phyloP scores from a whole-genome alignment of 352 stramenopile genomes.

The Globisporangium megalacanthum region DNA sequence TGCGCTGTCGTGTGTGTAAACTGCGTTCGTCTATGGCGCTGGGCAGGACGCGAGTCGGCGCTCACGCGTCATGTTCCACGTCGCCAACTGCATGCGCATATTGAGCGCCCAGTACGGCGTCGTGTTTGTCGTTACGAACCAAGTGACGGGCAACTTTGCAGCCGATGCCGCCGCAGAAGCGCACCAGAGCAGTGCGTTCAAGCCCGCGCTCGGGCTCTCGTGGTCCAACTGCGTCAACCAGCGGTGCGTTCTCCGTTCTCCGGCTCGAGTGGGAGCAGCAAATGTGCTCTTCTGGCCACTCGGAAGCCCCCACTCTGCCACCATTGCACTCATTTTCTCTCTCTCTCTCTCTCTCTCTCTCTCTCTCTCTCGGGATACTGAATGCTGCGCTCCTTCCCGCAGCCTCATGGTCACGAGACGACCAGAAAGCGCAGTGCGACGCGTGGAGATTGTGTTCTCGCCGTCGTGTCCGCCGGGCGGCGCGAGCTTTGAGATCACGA shows the following conservation, averaged over 20 bases:
- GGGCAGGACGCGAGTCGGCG: conserved; percentile 58
- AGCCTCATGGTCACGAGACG: conserved; percentile 52
- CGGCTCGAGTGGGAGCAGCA: no score
- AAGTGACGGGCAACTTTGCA: conserved; percentile 70
- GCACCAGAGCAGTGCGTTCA: conserved; percentile 15
- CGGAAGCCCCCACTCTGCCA: no score
- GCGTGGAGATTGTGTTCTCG: conserved; percentile 52
- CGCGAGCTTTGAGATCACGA: conserved; percentile 58
- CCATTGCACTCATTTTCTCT: not conserved
- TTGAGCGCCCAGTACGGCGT: conserved; percentile 70
- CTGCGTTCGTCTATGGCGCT: not conserved
- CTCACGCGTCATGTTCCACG: conserved; percentile 73
- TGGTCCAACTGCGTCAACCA: conserved; percentile 87
- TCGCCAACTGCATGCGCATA: conserved; percentile 83
- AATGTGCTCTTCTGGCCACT: no score
- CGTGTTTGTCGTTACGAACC: conserved; percentile 75
- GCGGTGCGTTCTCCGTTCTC: conserved; percentile 28
- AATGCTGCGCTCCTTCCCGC: conserved; percentile 2
- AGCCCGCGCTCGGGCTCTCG: conserved; percentile 65
- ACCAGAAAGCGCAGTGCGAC: not conserved
- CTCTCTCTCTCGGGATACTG: not conserved
- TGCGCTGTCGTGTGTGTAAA: not conserved
- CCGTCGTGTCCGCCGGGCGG: conserved; percentile 31
- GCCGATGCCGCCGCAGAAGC: conserved; percentile 12
- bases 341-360: not conserved